A percentile compares a stretch with the other conserved stretches of the same genome.
Evolutionary conservation across 2,329 filamentous ascomycete species (phyloP).

Genomic region (Aureobasidium sp.): DNA sequence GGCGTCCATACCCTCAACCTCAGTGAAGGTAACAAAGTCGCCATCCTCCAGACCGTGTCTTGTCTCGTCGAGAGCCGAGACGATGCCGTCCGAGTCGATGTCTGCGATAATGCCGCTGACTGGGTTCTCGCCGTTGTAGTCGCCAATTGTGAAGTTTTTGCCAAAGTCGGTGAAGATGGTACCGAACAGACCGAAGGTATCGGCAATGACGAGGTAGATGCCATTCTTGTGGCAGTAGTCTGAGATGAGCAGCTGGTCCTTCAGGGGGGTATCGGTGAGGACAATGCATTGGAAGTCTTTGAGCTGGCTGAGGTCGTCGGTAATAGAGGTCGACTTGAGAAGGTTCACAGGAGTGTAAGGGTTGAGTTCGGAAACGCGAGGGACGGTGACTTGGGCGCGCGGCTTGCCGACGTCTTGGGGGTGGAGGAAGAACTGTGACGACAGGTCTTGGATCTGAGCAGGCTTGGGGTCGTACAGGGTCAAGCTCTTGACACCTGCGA

Average conservation of each 20-base stretch:
- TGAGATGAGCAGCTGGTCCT: slow-evolving; percentile 74
- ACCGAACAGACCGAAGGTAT: slow-evolving; percentile 91
- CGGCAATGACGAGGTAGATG: slow-evolving; percentile 80
- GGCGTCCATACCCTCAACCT: slow-evolving; percentile 84
- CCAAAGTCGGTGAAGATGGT: slow-evolving; percentile 97
- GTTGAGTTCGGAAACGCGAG: slow-evolving; percentile 88
- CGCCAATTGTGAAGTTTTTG: slow-evolving; percentile 82
- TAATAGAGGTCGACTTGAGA: slow-evolving; percentile 59
- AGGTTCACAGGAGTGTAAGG: slow-evolving; percentile 88
- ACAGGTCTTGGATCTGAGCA: slow-evolving; percentile 79
- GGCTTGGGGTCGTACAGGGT: slow-evolving; percentile 87
- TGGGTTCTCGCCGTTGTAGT: slow-evolving; percentile 84
- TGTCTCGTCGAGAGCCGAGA: slow-evolving; percentile 90
- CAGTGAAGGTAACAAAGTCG: slow-evolving; percentile 90
- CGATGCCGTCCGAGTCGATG: slow-evolving; percentile 82
- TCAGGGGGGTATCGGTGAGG: slow-evolving; percentile 73
- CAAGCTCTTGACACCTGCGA: slow-evolving; percentile 95
- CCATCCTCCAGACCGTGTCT: slow-evolving; percentile 93
- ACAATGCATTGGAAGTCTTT: slow-evolving; percentile 91
- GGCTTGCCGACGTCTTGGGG: slow-evolving; percentile 86
- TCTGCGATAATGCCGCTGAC: slow-evolving; percentile 81
- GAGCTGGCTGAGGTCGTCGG: slow-evolving; percentile 69
- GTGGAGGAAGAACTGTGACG: slow-evolving; percentile 93
- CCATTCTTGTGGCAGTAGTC: slow-evolving; percentile 93
- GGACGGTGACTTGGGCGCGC: slow-evolving; percentile 77